These are phyloP conservation scores for Lachnellula subtilissima DNA, from an alignment of 2,329 filamentous ascomycete species.

Conservation along the genomic window DNA sequence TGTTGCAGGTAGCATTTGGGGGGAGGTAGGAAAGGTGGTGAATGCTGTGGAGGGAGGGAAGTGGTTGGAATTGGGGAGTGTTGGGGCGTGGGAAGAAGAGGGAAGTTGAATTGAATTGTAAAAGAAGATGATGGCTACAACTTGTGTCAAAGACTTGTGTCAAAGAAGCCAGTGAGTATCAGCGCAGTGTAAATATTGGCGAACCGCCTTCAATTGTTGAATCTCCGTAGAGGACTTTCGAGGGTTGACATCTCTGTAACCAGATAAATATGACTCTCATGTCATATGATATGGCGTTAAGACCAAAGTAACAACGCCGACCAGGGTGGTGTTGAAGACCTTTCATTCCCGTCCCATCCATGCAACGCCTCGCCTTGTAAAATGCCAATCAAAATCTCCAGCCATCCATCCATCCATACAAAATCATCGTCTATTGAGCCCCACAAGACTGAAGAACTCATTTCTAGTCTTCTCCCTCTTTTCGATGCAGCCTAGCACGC, in stretches of 20 bases:
- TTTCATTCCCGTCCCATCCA: conserved; percentile 15
- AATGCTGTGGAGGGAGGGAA: conserved; percentile 45
- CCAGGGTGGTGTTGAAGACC: conserved; percentile 32
- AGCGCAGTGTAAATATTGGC: not conserved
- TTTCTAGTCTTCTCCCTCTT: conserved; percentile 89
- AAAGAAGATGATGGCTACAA: too few relatives aligned
- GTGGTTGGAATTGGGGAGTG: conserved; percentile 37
- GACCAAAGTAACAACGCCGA: conserved; percentile 28
- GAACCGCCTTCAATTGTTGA: not conserved
- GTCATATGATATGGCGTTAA: conserved; percentile 29
- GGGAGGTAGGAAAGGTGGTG: conserved; percentile 33
- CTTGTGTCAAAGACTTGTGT: too few relatives aligned
- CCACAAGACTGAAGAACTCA: conserved; percentile 82
- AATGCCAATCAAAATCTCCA: conserved; percentile 16
- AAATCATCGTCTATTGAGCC: conserved; percentile 49
- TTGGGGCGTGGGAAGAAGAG: conserved; percentile 11
- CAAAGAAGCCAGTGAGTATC: too few relatives aligned
- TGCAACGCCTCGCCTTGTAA: conserved; percentile 16
- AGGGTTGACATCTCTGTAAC: conserved; percentile 4
- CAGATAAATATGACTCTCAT: not conserved
- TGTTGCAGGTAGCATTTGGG: conserved; percentile 46
- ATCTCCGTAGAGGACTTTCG: not conserved
- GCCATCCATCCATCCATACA: conserved; percentile 1
- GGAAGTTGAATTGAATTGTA: not conserved
- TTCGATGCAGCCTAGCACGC: conserved; percentile 94